Conservation (phyloP, 139 green algal species). For the Auxenochlorella pyrenoidosa region DNA sequence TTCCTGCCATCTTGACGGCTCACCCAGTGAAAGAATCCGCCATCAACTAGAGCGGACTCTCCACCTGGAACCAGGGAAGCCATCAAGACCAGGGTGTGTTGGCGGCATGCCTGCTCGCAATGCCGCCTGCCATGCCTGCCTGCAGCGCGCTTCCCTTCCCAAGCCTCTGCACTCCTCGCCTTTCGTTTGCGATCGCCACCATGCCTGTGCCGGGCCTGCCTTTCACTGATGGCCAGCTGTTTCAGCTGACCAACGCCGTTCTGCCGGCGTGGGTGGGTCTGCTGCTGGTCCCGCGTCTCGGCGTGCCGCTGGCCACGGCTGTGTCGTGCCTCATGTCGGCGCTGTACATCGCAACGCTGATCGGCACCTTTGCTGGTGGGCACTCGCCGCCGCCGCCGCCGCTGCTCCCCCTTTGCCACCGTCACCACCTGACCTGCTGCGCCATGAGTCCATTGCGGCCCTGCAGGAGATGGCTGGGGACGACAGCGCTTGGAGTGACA, state of each 20-base stretch:
- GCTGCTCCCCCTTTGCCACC: not conserved
- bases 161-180: too few relatives aligned
- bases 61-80: too few relatives aligned
- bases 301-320: not conserved
- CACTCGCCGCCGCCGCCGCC: not conserved
- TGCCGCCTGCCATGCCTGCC: too few relatives aligned
- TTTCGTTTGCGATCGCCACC: not conserved
- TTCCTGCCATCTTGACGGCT: too few relatives aligned
- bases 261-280: slow-evolving; percentile 9
- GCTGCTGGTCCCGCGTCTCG: not conserved
- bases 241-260: not conserved
- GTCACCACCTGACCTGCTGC: too few relatives aligned
- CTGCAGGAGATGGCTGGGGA: not conserved
- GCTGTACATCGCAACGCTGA: not conserved
- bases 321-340: not conserved
- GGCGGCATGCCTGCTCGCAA: too few relatives aligned
- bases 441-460: not conserved
- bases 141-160: too few relatives aligned
- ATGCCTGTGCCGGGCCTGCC: slow-evolving; percentile 22
- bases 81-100: too few relatives aligned
- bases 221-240: slow-evolving; percentile 4
- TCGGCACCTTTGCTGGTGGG: not conserved
- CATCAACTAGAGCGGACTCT: too few relatives aligned
- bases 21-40: too few relatives aligned
- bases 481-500: too few relatives aligned